Conservation (phyloP, 2,329 filamentous ascomycete genomes). For the Myriosclerotinia curreyana region DNA sequence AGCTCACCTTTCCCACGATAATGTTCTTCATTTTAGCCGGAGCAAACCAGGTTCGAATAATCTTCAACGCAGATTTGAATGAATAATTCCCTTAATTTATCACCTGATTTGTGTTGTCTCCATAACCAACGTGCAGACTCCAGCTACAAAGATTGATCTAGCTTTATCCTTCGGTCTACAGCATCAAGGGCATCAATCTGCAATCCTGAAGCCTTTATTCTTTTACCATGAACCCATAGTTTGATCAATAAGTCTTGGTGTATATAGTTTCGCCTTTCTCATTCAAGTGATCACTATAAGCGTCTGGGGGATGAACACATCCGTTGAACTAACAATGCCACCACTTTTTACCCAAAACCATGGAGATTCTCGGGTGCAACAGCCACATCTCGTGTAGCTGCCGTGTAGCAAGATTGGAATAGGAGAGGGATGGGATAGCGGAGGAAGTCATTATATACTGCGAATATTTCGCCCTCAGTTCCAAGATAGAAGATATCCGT, state of each 20-base stretch:
- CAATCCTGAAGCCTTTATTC: neutral
- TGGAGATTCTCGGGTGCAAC: neutral
- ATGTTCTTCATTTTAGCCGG: neutral
- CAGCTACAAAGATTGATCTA: neutral
- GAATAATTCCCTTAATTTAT: neutral
- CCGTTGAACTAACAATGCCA: conserved; percentile 1
- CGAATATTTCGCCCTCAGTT: neutral
- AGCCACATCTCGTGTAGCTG: neutral
- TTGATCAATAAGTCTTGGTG: neutral
- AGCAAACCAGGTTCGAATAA: neutral
- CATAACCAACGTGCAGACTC: neutral
- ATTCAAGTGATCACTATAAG: neutral
- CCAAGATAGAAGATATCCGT: neutral
- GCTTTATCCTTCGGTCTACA: neutral
- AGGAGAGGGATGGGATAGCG: neutral
- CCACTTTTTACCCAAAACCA: neutral
- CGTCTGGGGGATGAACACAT: neutral
- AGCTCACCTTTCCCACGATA: neutral
- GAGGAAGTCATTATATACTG: neutral
- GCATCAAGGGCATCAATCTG: neutral
- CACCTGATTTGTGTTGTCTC: neutral
- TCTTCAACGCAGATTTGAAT: neutral
- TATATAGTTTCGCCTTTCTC: neutral
- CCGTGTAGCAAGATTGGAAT: neutral
- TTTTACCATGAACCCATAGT: neutral